Base-by-base conservation (phyloP, 1,284 basidiomycete genomes). In the Mycosarcoma mackinlayi region DNA sequence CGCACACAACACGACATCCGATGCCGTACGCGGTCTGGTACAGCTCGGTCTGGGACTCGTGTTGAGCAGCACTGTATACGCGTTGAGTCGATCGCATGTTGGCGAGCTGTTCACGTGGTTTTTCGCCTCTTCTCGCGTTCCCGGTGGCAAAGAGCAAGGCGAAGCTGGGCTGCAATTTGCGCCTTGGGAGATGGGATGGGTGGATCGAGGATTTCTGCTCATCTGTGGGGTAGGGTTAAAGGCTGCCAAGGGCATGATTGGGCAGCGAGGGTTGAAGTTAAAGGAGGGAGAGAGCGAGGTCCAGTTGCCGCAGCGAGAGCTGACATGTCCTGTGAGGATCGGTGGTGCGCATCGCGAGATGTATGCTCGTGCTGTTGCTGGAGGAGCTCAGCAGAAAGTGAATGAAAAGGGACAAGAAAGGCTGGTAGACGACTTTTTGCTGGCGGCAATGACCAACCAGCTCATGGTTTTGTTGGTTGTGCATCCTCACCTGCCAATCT, bases 391-490 rank as follows among this genome's bases (percentile, higher is more conserved):
- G 33, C 13, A 14, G 11, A 27, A 7, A 16, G 23, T n/a, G n/a
- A n/a, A n/a, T n/a, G n/a, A n/a, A n/a, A n/a, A n/a, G n/a, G 6
- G 21, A 27, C 5, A 38, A 11, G 24, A 16, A 16, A 23, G 23
- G 8, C 16, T 25, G 35, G 42, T 19, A 31, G 28, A 50, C 6
- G 14, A 27, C 10, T 66, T 60, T 28, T 28, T 65, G 34, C 21
- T 58, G 14, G 62, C 62, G 5, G 31, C 62, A 18, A 28, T 58
- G 34, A 58, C 62, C 14, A 65, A 65, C 23, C 62, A 56, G 27
- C 11, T 65, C 39, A 65, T 65, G 62, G 50, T 65, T 28, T 31
- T 65, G 44, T 24, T 65, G 30, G 62, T 65, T 3, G 55, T 65
- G 9, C 62, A 65, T 46, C 62, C 62, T 8, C 6, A 10, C 8